Evolutionary conservation across 768 basidiomycete genomes (phyloP), one percentile per base, ranked within the genome.

Genomic region (Mycena haematopus): DNA sequence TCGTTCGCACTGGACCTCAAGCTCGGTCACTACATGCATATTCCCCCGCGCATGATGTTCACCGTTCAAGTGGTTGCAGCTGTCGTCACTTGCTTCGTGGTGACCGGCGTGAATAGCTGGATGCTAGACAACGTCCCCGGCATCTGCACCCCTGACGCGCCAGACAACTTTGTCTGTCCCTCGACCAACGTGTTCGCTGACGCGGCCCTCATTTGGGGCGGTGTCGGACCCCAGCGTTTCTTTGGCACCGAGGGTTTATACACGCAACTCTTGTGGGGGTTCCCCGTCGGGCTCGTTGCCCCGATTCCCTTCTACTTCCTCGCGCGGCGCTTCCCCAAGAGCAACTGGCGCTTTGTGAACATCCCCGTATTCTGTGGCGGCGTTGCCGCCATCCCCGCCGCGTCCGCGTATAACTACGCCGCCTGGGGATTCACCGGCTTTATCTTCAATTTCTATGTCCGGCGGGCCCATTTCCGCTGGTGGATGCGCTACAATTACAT

Each of bases 401-500:
- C 87, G 8, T 86, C 84, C 1, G 95, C 94, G 24, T 86, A 95
- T 82, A 97, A 96, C 82, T 96, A 91, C 74, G 82, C 89, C 0
- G 86, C 90, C 1, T 96, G 91, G 91, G 78, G 86, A 46, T 50
- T 90, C 36, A 82, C 81, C 27, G 95, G 93, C 27, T 94, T 92
- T 78, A 73, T 52, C 75, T 97, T 97, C 88, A 95, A 92, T 77
- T 93, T 82, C 76, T 81, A 83, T 75, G 81, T 92, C 70, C 88
- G 92, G 7, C 29, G 50, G 76, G 84, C 77, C 76, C 89, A 78
- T 70, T 84, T 85, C 78, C 77, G 86, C 53, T 92, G 90, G 89
- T 92, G 91, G 91, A 87, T 91, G 86, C 86, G 91, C 49, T 95
- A 93, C 84, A 95, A 94, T 78, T 94, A 95, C 76, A 86, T 95